These are phyloP conservation scores for Botryosphaeria dothidea DNA, from an alignment of 2,329 filamentous ascomycete genomes.

Conservation along the genomic window DNA sequence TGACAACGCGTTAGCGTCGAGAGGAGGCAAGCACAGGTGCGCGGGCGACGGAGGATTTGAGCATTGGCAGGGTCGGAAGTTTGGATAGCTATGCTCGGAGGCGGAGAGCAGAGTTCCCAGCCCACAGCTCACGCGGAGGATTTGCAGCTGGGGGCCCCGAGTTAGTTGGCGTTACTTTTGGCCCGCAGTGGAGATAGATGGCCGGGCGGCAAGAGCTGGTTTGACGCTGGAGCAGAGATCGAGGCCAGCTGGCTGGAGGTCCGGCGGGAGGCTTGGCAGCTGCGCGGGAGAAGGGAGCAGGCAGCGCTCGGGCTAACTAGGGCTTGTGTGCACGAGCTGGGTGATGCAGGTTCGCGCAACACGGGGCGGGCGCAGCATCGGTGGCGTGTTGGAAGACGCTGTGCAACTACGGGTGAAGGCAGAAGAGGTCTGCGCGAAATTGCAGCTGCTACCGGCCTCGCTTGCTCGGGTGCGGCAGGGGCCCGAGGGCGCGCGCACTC, in stretches of 20 bases:
- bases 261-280: neutral
- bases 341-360: too few relatives aligned
- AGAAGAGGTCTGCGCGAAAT: neutral
- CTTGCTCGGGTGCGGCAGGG: neutral
- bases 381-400: neutral
- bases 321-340: too few relatives aligned
- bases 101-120: too few relatives aligned
- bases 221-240: too few relatives aligned
- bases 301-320: neutral
- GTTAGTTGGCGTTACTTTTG: neutral
- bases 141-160: neutral
- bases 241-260: neutral
- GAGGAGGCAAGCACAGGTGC: neutral
- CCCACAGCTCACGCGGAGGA: neutral
- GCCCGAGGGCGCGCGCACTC: neutral
- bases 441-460: neutral
- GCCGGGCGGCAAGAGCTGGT: neutral
- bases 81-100: neutral
- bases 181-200: neutral
- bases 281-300: neutral
- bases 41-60: neutral
- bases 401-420: neutral
- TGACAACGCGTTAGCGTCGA: conserved; percentile 7
- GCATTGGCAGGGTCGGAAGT: neutral
- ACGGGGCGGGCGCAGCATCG: too few relatives aligned